A percentile compares a stretch with the other conserved stretches of the same genome.
Conservation (phyloP, 2,329 filamentous ascomycete genomes). For the Lanzia echinophila region DNA sequence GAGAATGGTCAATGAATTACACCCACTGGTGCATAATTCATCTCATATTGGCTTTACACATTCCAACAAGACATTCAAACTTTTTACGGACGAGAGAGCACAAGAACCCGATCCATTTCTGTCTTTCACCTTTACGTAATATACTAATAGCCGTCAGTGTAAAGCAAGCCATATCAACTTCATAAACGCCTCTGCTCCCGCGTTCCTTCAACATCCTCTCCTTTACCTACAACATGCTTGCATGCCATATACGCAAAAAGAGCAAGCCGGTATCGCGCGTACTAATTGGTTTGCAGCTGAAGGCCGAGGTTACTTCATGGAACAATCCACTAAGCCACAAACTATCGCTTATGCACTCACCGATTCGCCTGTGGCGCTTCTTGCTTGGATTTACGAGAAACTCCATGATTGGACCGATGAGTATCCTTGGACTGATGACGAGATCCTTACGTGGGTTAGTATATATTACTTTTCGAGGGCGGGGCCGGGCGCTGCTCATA, state of each 20-base stretch:
- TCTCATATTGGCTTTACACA: too few relatives aligned
- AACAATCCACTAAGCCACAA: constrained; percentile 48
- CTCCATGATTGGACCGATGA: constrained; percentile 67
- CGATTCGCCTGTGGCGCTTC: constrained; percentile 62
- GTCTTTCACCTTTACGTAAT: background rate
- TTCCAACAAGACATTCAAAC: background rate
- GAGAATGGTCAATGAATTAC: too few relatives aligned
- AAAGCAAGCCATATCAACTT: constrained; percentile 41
- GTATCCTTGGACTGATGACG: constrained; percentile 70
- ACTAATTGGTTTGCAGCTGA: constrained; percentile 15
- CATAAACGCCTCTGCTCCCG: background rate
- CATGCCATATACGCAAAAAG: constrained; percentile 6
- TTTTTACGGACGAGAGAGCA: too few relatives aligned
- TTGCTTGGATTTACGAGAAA: constrained; percentile 79
- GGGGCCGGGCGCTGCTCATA: constrained; percentile 57
- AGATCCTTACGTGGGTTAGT: constrained; percentile 67
- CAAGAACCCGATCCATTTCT: too few relatives aligned
- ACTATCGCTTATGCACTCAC: constrained; percentile 63
- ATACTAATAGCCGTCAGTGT: constrained; percentile 30
- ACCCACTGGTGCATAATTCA: too few relatives aligned
- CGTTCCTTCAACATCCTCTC: constrained; percentile 3
- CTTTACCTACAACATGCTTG: constrained; percentile 7
- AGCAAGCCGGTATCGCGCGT: constrained; percentile 14
- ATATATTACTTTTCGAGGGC: constrained; percentile 67
- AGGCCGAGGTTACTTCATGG: constrained; percentile 16